Conservation (phyloP, 1,284 basidiomycete genomes). For the Ustilago nuda region DNA sequence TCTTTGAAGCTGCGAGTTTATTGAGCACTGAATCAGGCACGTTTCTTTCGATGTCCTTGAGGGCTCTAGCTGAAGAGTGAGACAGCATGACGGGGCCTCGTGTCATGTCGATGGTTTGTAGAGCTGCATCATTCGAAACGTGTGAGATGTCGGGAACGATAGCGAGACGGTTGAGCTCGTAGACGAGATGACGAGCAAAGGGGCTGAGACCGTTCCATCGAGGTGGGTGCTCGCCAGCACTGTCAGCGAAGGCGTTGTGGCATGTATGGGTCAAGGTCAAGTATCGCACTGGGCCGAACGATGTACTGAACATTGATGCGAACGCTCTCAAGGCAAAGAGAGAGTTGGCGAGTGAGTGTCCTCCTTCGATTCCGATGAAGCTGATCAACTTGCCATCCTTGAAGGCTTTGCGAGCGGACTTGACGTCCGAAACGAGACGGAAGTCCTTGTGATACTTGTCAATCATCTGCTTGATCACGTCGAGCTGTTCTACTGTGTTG, state of each 20-base stretch:
- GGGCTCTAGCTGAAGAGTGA: constrained; percentile 32
- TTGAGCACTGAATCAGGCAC: constrained; percentile 39
- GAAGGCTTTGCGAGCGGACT: constrained; percentile 47
- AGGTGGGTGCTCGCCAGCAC: constrained; percentile 28
- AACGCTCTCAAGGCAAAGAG: constrained; percentile 30
- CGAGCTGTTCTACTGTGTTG: constrained; percentile 51
- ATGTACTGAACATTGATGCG: constrained; percentile 16
- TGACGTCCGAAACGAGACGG: constrained; percentile 18
- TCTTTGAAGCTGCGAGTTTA: constrained; percentile 19
- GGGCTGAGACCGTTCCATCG: constrained; percentile 47
- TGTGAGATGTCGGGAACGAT: constrained; percentile 53
- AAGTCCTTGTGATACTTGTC: constrained; percentile 35
- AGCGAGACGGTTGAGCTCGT: constrained; percentile 44
- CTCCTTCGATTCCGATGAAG: constrained; percentile 53
- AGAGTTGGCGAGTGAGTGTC: constrained; percentile 51
- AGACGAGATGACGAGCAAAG: constrained; percentile 29
- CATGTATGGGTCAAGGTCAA: constrained; percentile 50
- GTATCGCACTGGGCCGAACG: constrained; percentile 37
- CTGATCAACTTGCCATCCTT: constrained; percentile 55
- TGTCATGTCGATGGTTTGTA: constrained; percentile 37
- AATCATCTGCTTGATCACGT: constrained; percentile 49
- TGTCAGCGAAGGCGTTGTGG: constrained; percentile 49
- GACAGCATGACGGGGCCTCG: constrained; percentile 48
- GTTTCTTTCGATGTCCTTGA: constrained; percentile 36
- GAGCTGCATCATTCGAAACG: constrained; percentile 42